Base-by-base conservation (phyloP, 148 eudicot genomes). In the Chenopodium suecicum region DNA sequence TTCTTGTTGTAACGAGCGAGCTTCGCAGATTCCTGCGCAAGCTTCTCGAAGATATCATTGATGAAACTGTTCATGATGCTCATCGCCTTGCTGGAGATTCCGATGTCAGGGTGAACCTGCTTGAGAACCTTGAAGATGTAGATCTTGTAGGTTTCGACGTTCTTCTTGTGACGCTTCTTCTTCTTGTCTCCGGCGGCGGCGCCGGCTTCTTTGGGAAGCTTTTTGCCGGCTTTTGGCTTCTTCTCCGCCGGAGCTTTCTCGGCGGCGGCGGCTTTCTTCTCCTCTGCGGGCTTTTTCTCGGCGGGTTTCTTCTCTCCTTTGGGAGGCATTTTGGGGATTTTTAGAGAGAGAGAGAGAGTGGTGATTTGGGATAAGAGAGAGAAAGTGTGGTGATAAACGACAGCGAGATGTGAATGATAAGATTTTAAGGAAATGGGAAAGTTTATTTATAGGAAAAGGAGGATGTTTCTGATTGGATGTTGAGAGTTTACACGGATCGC, bases 21-120 rank as follows among this genome's bases (percentile, higher is more conserved):
- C 16, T 63, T 83, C 9, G 90, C 83, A 16, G 90, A 67, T 78
- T 87, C 89, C 78, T 86, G 88, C 19, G 88, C 88, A 8, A 86
- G 88, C 71, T 86, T 86, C 86, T 86, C 89, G 47, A 87, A 87
- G 70, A 86, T 88, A 22, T 88, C 90, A 67, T 88, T 88, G 79
- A 88, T 88, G 82, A 88, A 88, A 69, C 88, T 88, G 88, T 88
- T 88, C 90, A 88, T 88, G 67, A 88, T 88, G 11, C 90, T 87
- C 89, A 89, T 89, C 23, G 91, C 91, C 81, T 89, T 89, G 86
- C 90, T 87, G 0, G 91, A 89, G 62, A 89, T 89, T 4, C 91
- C 91, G 23, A 89, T 89, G 56, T 89, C 90, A 3, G 91, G 91
- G 13, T 89, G 91, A 1, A 89, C 91, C 29, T 89, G 91, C 72